Evolutionary conservation across 225 moss, liverwort and hornwort genomes (phyloP).

Genomic region (Polytrichum formosum): DNA sequence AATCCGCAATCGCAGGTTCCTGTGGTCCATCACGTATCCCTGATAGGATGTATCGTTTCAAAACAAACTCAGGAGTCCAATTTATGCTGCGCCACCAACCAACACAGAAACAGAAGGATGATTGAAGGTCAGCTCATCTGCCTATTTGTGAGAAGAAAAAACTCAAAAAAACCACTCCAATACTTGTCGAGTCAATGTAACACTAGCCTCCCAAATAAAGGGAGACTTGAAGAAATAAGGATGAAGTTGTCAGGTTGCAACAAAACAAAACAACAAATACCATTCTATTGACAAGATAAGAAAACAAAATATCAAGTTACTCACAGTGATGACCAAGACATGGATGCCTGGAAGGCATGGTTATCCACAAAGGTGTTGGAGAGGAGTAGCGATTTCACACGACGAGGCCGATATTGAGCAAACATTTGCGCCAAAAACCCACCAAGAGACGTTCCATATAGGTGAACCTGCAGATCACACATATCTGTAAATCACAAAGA

Average conservation of each 20-base stretch:
- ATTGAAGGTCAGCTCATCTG: too few species aligned
- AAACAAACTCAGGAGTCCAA: conserved; percentile 95
- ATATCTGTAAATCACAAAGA: too few species aligned
- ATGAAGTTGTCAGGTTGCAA: neutral
- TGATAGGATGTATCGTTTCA: conserved; percentile 88
- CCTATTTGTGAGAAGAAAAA: conserved; percentile 13
- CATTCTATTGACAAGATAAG: neutral
- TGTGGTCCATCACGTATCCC: conserved; percentile 92
- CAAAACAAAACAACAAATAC: neutral
- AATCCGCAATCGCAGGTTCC: conserved; percentile 88
- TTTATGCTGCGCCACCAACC: conserved; percentile 56
- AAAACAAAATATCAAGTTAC: conserved; percentile 25
- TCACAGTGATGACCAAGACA: conserved; percentile 82
- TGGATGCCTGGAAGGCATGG: conserved; percentile 66
- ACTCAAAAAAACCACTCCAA: conserved; percentile 3
- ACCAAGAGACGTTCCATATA: conserved; percentile 95
- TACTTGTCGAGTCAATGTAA: neutral
- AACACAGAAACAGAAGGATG: too few species aligned
- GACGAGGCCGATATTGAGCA: conserved; percentile 79
- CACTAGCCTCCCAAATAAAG: too few species aligned
- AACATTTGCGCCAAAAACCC: conserved; percentile 93
- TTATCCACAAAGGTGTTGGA: conserved; percentile 97
- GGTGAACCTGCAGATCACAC: conserved; percentile 57
- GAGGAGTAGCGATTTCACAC: conserved; percentile 88
- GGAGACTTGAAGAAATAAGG: too few species aligned